Conservation (phyloP, 371 early-diverging fungal species). For the Synchytrium microbalum region DNA sequence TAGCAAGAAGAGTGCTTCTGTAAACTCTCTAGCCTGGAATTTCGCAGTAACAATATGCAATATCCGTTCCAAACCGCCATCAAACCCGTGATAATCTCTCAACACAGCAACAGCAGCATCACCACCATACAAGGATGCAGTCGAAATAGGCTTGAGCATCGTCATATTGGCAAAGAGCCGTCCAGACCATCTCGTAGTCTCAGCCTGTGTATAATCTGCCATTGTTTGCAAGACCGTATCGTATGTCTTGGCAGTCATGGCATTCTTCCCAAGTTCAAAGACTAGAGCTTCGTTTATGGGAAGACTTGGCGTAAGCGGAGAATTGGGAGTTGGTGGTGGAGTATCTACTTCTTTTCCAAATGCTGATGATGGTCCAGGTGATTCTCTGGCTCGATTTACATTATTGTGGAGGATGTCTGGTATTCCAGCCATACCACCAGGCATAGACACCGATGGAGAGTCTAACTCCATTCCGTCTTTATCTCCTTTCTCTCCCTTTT, state of each 20-base stretch:
- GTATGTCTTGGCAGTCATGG: slow-evolving; percentile 25
- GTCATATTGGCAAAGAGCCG: slow-evolving; percentile 33
- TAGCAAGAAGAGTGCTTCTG: slow-evolving; percentile 31
- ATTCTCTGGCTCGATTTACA: slow-evolving; percentile 11
- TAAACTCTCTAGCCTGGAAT: slow-evolving; percentile 10
- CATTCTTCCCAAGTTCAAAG: slow-evolving; percentile 32
- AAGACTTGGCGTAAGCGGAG: slow-evolving; percentile 9
- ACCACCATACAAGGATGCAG: slow-evolving; percentile 11
- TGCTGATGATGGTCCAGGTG: slow-evolving; percentile 5
- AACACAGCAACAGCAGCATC: too few species aligned
- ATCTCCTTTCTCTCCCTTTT: too few species aligned
- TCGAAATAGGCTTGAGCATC: slow-evolving; percentile 29
- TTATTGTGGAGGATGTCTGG: slow-evolving; percentile 7
- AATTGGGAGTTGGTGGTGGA: slow-evolving; percentile 5
- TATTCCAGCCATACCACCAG: background rate
- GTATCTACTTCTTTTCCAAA: background rate
- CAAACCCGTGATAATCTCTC: slow-evolving; percentile 10
- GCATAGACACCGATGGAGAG: background rate
- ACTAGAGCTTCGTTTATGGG: slow-evolving; percentile 32
- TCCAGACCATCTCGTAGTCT: slow-evolving; percentile 31
- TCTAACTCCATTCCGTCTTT: too few species aligned
- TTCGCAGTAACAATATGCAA: slow-evolving; percentile 20
- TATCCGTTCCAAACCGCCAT: slow-evolving; percentile 32
- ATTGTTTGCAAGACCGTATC: slow-evolving; percentile 30
- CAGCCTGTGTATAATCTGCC: slow-evolving; percentile 25